Evolutionary conservation across 2,329 filamentous ascomycete species (phyloP).

Genomic region (Daldinia sp.): DNA sequence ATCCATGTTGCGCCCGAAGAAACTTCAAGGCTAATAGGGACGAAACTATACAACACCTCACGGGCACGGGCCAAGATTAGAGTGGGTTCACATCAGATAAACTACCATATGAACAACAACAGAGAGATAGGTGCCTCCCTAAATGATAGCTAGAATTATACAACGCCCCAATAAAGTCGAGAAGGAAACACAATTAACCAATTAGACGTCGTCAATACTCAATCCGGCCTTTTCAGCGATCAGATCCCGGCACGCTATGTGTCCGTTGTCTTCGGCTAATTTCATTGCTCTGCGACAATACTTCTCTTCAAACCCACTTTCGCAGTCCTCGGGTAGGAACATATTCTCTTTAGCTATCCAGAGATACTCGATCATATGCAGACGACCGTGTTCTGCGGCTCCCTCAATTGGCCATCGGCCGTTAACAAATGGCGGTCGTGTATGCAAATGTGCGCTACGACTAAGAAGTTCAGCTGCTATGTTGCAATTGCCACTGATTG

Average conservation of each 20-base stretch:
- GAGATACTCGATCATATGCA: background rate
- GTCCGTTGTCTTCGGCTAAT: background rate
- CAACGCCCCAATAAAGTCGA: background rate
- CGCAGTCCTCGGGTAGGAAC: background rate
- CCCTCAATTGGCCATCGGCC: background rate
- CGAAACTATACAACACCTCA: background rate
- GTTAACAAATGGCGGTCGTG: too few species aligned
- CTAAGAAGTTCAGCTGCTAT: conserved; percentile 13
- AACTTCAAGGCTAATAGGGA: background rate
- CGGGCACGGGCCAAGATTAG: background rate
- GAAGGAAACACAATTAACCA: background rate
- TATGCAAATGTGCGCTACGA: conserved; percentile 1
- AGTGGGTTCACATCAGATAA: background rate
- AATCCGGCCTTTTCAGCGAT: conserved; percentile 7
- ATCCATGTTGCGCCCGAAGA: conserved; percentile 34
- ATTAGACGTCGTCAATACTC: background rate
- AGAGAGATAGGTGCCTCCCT: background rate
- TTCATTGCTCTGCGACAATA: conserved; percentile 1
- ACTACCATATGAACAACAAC: background rate
- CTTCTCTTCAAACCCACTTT: conserved; percentile 3
- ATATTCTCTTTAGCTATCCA: background rate
- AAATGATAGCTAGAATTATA: background rate
- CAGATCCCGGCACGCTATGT: background rate
- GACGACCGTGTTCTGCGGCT: background rate
- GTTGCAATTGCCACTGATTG: conserved; percentile 25